Conservation (phyloP, 1,284 basidiomycete species). For the Earliella scabrosa region DNA sequence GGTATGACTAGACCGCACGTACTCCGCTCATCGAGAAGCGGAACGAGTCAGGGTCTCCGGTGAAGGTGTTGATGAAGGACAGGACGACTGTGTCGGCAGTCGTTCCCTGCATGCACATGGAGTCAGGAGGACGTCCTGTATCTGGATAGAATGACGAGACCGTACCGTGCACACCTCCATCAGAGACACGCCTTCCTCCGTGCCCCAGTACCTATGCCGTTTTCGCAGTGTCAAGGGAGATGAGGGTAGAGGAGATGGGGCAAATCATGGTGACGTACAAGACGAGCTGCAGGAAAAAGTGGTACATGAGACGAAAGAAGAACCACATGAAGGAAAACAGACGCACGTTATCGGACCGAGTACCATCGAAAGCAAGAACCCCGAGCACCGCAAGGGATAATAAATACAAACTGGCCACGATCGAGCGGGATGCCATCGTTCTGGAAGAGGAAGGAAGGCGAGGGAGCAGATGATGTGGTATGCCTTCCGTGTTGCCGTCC, state of each 20-base stretch:
- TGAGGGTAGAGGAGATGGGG: too few species aligned
- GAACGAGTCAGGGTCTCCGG: too few species aligned
- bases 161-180: constrained; percentile 52
- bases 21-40: too few species aligned
- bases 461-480: too few species aligned
- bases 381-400: constrained; percentile 8
- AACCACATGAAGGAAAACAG: neutral
- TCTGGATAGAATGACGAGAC: constrained; percentile 54
- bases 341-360: constrained; percentile 33
- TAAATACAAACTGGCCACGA: constrained; percentile 12
- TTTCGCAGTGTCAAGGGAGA: too few species aligned
- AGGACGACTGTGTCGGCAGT: too few species aligned
- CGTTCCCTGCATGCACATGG: neutral
- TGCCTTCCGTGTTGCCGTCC: too few species aligned
- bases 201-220: constrained; percentile 49
- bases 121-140: constrained; percentile 52
- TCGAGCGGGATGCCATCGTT: constrained; percentile 10
- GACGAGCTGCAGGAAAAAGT: too few species aligned
- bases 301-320: too few species aligned
- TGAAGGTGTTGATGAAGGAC: too few species aligned
- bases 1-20: too few species aligned
- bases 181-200: constrained; percentile 46
- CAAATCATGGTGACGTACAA: too few species aligned
- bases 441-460: neutral
- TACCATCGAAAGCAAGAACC: constrained; percentile 26